Evolutionary conservation across 768 basidiomycete species (phyloP).

Genomic region (Mrakia gelida): DNA sequence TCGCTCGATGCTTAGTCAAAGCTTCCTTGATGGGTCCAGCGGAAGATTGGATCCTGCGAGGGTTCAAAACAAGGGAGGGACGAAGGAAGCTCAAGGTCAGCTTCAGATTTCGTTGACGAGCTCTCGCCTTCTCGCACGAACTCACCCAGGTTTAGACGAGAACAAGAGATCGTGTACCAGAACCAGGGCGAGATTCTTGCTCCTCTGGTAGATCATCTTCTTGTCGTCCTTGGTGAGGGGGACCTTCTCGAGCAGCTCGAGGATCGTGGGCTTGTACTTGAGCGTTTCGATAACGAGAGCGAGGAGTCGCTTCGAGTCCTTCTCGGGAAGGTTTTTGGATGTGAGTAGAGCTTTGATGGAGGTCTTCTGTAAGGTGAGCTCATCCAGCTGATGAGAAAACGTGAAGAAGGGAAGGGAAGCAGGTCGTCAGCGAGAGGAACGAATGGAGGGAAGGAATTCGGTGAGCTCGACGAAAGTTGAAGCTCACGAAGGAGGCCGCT

Average conservation of each 20-base stretch:
- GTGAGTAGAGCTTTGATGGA: slow-evolving; percentile 28
- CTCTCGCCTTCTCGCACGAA: background rate
- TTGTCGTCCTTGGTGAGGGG: slow-evolving; percentile 70
- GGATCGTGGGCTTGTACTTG: slow-evolving; percentile 80
- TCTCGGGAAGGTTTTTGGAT: slow-evolving; percentile 20
- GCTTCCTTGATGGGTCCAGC: slow-evolving; percentile 88
- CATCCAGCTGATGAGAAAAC: slow-evolving; percentile 16
- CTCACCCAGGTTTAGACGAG: slow-evolving; percentile 50
- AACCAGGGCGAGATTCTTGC: slow-evolving; percentile 69
- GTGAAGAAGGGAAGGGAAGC: too few relatives aligned
- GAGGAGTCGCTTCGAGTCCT: slow-evolving; percentile 30
- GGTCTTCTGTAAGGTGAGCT: slow-evolving; percentile 29
- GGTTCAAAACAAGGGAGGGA: background rate
- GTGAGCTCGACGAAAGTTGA: background rate
- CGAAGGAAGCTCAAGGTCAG: background rate
- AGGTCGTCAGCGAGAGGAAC: background rate
- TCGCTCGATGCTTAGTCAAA: slow-evolving; percentile 79
- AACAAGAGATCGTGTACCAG: slow-evolving; percentile 86
- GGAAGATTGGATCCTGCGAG: slow-evolving; percentile 71
- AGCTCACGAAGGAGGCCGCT: background rate
- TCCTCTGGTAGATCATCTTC: slow-evolving; percentile 60
- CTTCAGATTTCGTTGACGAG: background rate
- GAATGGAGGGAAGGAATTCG: background rate
- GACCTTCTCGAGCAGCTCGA: slow-evolving; percentile 62
- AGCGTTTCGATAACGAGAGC: slow-evolving; percentile 81